Evolutionary conservation across 192 early-diverging fungal genomes (phyloP).

Genomic region (Backusella westeae): DNA sequence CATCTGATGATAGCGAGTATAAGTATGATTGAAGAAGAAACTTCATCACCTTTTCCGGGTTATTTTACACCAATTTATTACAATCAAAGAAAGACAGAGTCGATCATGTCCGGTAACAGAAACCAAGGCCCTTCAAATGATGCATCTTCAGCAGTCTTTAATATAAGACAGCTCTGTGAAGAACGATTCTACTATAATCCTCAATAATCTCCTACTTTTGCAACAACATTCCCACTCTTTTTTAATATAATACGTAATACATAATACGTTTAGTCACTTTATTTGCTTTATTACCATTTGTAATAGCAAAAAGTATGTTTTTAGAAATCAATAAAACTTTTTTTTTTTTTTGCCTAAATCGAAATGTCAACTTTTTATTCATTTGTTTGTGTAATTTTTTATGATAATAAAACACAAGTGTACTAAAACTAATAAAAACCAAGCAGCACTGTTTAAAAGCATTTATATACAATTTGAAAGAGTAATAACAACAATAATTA

Average conservation of each 20-base stretch:
- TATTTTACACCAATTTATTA: background rate
- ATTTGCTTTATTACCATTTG: too few species aligned
- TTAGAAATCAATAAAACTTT: background rate
- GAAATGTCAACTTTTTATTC: background rate
- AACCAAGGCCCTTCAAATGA: background rate
- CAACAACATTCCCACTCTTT: background rate
- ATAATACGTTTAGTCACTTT: background rate
- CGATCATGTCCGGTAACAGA: background rate
- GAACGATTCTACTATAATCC: background rate
- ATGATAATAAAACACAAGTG: background rate
- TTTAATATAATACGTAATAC: too few species aligned
- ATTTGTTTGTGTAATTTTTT: background rate
- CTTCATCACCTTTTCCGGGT: background rate
- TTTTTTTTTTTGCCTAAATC: too few species aligned
- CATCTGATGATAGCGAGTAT: background rate
- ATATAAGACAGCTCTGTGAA: background rate
- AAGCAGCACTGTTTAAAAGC: background rate
- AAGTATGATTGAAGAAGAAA: background rate
- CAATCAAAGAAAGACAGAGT: background rate
- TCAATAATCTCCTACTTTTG: background rate
- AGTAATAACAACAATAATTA: background rate
- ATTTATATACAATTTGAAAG: constrained; percentile 2
- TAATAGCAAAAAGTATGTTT: too few species aligned
- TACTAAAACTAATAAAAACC: background rate
- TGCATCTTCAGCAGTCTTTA: background rate